A percentile compares a stretch with the other conserved stretches of the same genome.
Evolutionary conservation across 495 filamentous ascomycete genomes (phyloP).

Genomic region (Talaromyces trachyspermus): DNA sequence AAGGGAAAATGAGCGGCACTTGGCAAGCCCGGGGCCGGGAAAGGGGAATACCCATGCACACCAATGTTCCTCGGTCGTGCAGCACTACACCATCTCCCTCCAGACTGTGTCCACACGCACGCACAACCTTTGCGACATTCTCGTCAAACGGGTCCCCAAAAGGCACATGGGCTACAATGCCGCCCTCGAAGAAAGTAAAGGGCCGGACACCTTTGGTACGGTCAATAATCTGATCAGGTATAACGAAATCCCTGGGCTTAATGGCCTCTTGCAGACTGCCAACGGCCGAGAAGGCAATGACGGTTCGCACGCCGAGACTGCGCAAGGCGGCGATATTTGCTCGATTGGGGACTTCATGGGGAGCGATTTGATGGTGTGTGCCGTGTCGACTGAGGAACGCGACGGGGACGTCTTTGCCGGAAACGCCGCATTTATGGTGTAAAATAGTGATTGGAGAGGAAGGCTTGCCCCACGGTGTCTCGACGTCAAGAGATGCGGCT

Average conservation of each 20-base stretch:
- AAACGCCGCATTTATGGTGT: slow-evolving; percentile 61
- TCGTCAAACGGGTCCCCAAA: slow-evolving; percentile 94
- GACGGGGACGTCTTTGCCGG: slow-evolving; percentile 55
- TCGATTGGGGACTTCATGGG: slow-evolving; percentile 82
- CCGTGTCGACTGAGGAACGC: slow-evolving; percentile 95
- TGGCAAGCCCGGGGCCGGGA: too few species aligned
- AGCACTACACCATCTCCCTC: slow-evolving; percentile 70
- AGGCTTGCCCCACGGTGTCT: slow-evolving; percentile 87
- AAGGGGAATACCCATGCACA: slow-evolving; percentile 76
- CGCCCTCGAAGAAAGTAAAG: slow-evolving; percentile 93
- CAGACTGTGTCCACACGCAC: slow-evolving; percentile 62
- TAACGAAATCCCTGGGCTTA: slow-evolving; percentile 88
- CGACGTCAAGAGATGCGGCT: slow-evolving; percentile 61
- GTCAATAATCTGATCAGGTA: slow-evolving; percentile 95
- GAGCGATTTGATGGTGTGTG: slow-evolving; percentile 75
- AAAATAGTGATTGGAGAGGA: slow-evolving; percentile 89
- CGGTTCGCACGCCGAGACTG: slow-evolving; percentile 74
- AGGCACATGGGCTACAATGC: slow-evolving; percentile 87
- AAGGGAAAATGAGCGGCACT: background rate
- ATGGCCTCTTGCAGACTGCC: slow-evolving; percentile 88
- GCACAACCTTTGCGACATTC: slow-evolving; percentile 62
- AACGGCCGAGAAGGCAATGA: slow-evolving; percentile 94
- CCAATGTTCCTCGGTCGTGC: slow-evolving; percentile 69
- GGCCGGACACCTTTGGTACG: slow-evolving; percentile 90
- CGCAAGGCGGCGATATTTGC: slow-evolving; percentile 96